phyloP scores from a whole-genome alignment of 805 yeast genomes.

The Monosporozyma aquatica region DNA sequence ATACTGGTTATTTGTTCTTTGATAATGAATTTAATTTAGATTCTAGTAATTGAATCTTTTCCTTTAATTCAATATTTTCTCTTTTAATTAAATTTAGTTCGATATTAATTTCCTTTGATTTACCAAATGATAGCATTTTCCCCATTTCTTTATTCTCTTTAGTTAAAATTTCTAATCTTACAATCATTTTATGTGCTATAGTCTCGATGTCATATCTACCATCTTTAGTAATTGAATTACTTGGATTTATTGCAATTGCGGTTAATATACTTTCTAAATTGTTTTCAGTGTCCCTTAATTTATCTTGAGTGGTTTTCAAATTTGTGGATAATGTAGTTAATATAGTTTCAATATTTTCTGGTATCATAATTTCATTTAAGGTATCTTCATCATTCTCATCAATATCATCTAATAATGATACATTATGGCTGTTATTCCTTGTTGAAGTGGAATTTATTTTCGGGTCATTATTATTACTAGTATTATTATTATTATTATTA shows the following conservation, averaged over 20 bases:
- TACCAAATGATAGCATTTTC: constrained; percentile 67
- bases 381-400: constrained; percentile 4
- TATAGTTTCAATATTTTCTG: constrained; percentile 37
- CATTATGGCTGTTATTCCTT: constrained; percentile 16
- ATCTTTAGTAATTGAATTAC: constrained; percentile 36
- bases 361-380: constrained; percentile 23
- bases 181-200: constrained; percentile 61
- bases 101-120: constrained; percentile 59
- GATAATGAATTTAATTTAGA: neutral
- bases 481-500: too few relatives aligned
- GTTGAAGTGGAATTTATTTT: constrained; percentile 28
- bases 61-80: constrained; percentile 41
- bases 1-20: neutral
- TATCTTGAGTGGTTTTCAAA: constrained; percentile 39
- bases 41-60: constrained; percentile 9
- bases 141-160: constrained; percentile 64
- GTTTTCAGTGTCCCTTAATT: constrained; percentile 51
- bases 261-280: constrained; percentile 56
- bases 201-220: constrained; percentile 71
- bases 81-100: constrained; percentile 53
- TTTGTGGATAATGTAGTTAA: constrained; percentile 42
- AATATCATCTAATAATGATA: constrained; percentile 5
- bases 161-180: constrained; percentile 49
- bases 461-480: constrained; percentile 31
- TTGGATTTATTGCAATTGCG: constrained; percentile 45